phyloP scores from a whole-genome alignment of 1,284 basidiomycete species.

The Marasmius fiardii region DNA sequence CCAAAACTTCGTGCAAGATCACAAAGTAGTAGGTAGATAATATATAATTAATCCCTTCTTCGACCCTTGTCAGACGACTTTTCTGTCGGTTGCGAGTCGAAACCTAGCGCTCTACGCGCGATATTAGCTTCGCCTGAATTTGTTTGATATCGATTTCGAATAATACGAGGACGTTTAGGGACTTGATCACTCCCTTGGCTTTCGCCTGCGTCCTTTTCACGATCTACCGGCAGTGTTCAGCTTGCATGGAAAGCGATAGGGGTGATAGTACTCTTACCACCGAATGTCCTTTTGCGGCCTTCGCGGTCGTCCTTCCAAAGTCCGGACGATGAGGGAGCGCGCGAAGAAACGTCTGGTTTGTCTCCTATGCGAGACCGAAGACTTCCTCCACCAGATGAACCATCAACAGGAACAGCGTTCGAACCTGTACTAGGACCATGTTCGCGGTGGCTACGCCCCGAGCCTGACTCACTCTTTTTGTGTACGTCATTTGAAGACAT shows the following conservation, averaged over 20 bases:
- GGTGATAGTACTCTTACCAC: slow-evolving; percentile 44
- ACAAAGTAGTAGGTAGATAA: too few relatives aligned
- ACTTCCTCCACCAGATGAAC: slow-evolving; percentile 33
- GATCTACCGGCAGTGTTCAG: slow-evolving; percentile 33
- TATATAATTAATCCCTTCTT: too few relatives aligned
- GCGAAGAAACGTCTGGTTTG: slow-evolving; percentile 38
- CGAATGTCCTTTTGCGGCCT: slow-evolving; percentile 60
- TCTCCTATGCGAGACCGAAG: slow-evolving; percentile 67
- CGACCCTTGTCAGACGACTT: too few relatives aligned
- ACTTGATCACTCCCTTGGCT: slow-evolving; percentile 18
- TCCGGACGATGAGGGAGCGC: slow-evolving; percentile 38
- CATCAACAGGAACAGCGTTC: slow-evolving; percentile 22
- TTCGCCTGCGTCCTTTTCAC: slow-evolving; percentile 44
- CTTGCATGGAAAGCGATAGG: slow-evolving; percentile 13
- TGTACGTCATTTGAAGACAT: slow-evolving; percentile 48
- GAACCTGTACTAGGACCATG: slow-evolving; percentile 20
- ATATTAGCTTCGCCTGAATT: too few relatives aligned
- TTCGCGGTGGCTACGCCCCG: slow-evolving; percentile 33
- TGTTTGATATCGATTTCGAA: slow-evolving; percentile 29
- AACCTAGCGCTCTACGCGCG: too few relatives aligned
- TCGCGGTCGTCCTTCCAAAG: slow-evolving; percentile 56
- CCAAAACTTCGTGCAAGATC: too few relatives aligned
- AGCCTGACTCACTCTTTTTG: slow-evolving; percentile 34
- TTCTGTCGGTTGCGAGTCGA: too few relatives aligned
- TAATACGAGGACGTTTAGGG: slow-evolving; percentile 45